Conservation (phyloP, 495 filamentous ascomycete genomes). For the Barbatosphaeria neglecta region DNA sequence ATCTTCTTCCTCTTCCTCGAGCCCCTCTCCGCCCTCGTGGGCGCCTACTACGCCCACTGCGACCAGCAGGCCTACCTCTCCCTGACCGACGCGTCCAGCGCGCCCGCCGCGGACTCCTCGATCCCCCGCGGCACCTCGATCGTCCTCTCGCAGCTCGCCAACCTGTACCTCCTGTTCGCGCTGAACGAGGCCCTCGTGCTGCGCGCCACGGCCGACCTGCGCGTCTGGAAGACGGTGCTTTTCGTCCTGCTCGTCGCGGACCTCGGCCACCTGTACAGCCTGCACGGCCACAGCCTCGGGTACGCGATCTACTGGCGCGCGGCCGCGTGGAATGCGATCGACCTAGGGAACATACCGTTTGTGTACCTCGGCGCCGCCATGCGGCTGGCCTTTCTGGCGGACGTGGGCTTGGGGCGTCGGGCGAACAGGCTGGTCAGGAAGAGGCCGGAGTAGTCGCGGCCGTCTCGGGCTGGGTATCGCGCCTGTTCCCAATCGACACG, state of each 20-base stretch:
- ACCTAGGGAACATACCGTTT: constrained; percentile 52
- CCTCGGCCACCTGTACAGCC: constrained; percentile 53
- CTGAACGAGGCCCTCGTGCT: constrained; percentile 59
- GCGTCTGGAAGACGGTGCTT: constrained; percentile 53
- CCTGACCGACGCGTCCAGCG: constrained; percentile 39
- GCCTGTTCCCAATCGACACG: no score
- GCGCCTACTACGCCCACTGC: constrained; percentile 52
- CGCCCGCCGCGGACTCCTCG: constrained; percentile 14
- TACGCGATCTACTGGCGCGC: constrained; percentile 43
- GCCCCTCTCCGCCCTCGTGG: constrained; percentile 50
- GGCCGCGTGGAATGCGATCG: constrained; percentile 49
- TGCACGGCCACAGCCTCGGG: constrained; percentile 34
- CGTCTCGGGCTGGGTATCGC: background rate
- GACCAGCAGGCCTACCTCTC: constrained; percentile 45
- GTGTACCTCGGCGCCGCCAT: constrained; percentile 47
- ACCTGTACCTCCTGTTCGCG: constrained; percentile 55
- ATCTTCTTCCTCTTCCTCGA: constrained; percentile 58
- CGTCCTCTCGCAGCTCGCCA: constrained; percentile 49
- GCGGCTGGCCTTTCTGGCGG: constrained; percentile 43
- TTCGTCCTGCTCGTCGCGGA: constrained; percentile 53
- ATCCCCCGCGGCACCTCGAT: constrained; percentile 38
- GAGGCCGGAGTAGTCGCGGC: constrained; percentile 4
- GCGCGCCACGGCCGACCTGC: constrained; percentile 46
- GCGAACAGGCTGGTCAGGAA: constrained; percentile 7
- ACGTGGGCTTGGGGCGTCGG: constrained; percentile 31